A percentile compares a stretch with the other conserved stretches of the same genome.
phyloP scores from a whole-genome alignment of 768 basidiomycete species.

The Termitomyces sp. region DNA sequence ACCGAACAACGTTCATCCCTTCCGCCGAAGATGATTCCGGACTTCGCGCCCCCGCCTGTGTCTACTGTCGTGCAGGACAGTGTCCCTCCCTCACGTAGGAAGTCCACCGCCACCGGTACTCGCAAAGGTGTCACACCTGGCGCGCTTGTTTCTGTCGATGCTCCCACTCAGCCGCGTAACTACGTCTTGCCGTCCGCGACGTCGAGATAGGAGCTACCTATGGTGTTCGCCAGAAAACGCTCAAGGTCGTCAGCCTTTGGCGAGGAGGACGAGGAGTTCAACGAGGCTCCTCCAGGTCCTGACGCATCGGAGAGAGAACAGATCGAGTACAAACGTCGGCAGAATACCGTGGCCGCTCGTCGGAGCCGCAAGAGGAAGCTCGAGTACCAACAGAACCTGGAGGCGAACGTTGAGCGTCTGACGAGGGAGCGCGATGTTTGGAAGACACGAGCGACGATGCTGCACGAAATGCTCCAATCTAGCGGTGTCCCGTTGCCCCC shows the following conservation, averaged over 20 bases:
- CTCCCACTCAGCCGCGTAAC: conserved; percentile 68
- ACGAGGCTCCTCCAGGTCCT: conserved; percentile 26
- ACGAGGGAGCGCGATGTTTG: conserved; percentile 49
- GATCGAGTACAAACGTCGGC: conserved; percentile 73
- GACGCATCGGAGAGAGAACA: conserved; percentile 50
- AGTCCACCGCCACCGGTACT: conserved; percentile 51
- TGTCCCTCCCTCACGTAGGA: conserved; percentile 19
- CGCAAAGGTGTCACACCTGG: conserved; percentile 63
- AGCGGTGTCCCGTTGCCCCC: conserved; percentile 41
- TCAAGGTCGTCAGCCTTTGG: conserved; percentile 39
- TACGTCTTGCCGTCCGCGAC: conserved; percentile 65
- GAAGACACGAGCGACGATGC: conserved; percentile 41
- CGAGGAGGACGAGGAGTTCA: conserved; percentile 44
- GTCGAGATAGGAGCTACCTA: conserved; percentile 69
- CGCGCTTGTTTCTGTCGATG: conserved; percentile 61
- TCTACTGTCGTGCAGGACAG: conserved; percentile 6
- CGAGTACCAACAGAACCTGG: conserved; percentile 59
- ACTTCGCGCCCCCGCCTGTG: conserved; percentile 1
- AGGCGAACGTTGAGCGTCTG: conserved; percentile 41
- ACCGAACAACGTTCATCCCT: conserved; percentile 7
- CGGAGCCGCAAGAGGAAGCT: conserved; percentile 72
- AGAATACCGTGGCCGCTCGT: conserved; percentile 79
- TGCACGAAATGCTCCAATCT: conserved; percentile 38
- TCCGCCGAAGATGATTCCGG: conserved; percentile 3
- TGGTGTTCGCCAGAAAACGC: conserved; percentile 63